A percentile compares a stretch with the other conserved stretches of the same genome.
Evolutionary conservation across 352 stramenopile species (phyloP).

Genomic region (Peronospora belbahrii): DNA sequence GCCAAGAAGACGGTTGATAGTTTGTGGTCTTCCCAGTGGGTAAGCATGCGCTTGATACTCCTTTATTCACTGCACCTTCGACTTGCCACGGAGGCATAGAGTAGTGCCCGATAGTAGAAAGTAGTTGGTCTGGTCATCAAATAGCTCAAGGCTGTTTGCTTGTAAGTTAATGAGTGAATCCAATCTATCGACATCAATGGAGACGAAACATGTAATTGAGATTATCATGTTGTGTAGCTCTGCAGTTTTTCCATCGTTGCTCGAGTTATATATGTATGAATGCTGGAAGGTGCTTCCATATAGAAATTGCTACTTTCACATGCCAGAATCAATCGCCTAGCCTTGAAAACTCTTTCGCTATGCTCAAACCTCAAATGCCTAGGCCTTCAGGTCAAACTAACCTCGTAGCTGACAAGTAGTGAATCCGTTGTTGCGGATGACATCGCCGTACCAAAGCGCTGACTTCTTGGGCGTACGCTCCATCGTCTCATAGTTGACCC

Average conservation of each 20-base stretch:
- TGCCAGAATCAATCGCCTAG: background rate
- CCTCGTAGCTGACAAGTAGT: background rate
- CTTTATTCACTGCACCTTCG: too few relatives aligned
- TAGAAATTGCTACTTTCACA: background rate
- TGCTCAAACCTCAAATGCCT: background rate
- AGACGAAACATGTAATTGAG: background rate
- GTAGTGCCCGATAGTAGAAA: too few relatives aligned
- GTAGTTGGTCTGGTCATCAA: too few relatives aligned
- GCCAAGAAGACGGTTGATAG: too few relatives aligned
- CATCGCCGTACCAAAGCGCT: slow-evolving; percentile 42
- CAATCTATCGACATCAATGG: too few relatives aligned
- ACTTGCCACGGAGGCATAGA: too few relatives aligned
- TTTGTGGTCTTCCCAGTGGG: too few relatives aligned
- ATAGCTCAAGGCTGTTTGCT: too few relatives aligned
- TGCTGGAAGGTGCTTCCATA: too few relatives aligned
- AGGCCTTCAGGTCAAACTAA: background rate
- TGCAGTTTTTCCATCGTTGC: background rate
- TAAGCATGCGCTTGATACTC: too few relatives aligned
- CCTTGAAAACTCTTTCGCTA: background rate
- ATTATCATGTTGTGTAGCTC: background rate
- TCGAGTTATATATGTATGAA: too few relatives aligned
- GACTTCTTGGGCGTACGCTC: slow-evolving; percentile 66
- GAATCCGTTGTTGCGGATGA: slow-evolving; percentile 40
- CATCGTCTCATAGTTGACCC: slow-evolving; percentile 57
- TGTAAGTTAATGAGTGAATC: background rate